These are phyloP conservation scores for Neonectria coccinea DNA, from an alignment of 2,329 filamentous ascomycete genomes.

Conservation along the genomic window DNA sequence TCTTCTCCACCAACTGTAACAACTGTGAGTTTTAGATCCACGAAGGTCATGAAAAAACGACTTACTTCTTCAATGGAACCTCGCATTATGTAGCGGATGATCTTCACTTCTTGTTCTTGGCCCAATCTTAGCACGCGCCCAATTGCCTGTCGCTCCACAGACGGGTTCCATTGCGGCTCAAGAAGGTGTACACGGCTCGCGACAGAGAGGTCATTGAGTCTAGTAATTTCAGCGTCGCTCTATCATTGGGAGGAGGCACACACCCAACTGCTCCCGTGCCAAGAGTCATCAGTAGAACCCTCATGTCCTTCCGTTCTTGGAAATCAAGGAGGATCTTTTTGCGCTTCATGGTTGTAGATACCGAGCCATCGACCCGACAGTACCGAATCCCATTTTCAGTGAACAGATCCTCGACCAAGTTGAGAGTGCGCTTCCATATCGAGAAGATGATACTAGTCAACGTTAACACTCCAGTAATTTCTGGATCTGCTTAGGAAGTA, in stretches of 20 bases:
- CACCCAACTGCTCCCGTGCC: constrained; percentile 1
- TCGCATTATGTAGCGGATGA: background rate
- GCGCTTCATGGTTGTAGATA: background rate
- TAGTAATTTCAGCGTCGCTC: background rate
- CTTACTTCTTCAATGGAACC: constrained; percentile 1
- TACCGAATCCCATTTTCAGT: background rate
- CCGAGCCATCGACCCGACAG: background rate
- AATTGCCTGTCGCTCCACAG: constrained; percentile 1
- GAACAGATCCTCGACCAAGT: background rate
- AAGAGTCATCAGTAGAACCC: constrained; percentile 3
- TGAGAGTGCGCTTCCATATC: background rate
- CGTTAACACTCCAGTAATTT: background rate
- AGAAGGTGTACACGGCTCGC: background rate
- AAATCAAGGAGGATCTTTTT: background rate
- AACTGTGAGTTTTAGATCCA: background rate
- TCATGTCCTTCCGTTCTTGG: background rate
- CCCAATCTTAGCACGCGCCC: background rate
- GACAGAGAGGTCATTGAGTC: constrained; percentile 1
- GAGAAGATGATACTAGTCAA: background rate
- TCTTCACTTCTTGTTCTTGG: background rate
- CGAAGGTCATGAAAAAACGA: too few species aligned
- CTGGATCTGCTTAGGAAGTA: too few species aligned
- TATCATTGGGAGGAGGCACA: background rate
- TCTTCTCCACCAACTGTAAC: background rate
- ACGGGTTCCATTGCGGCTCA: constrained; percentile 7